These are phyloP conservation scores for Fusarium metavorans DNA, from an alignment of 2,329 filamentous ascomycete species.

Conservation along the genomic window DNA sequence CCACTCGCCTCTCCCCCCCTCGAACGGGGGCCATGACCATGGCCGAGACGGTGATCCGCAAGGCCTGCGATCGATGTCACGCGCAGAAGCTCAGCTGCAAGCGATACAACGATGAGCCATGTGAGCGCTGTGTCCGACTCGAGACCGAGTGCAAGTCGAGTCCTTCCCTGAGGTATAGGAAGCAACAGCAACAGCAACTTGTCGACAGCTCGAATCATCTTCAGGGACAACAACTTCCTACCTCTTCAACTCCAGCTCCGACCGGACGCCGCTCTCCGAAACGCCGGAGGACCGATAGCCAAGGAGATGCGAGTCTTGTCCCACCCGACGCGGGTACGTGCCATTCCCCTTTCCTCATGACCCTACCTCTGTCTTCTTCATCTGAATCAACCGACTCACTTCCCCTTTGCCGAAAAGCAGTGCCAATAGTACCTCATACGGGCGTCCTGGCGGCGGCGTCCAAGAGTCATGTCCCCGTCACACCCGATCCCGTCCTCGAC, in stretches of 20 bases:
- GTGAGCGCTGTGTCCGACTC: slow-evolving; percentile 57
- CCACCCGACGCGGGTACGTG: slow-evolving; percentile 53
- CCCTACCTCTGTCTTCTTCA: neutral
- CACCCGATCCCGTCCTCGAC: slow-evolving; percentile 46
- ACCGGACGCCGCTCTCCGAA: slow-evolving; percentile 51
- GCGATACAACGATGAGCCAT: slow-evolving; percentile 54
- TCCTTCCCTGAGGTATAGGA: slow-evolving; percentile 55
- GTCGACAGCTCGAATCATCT: slow-evolving; percentile 13
- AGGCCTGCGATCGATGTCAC: slow-evolving; percentile 62
- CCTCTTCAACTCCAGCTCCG: slow-evolving; percentile 20
- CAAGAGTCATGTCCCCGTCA: slow-evolving; percentile 45
- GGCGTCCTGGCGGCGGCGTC: slow-evolving; percentile 31
- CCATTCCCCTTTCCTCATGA: slow-evolving; percentile 5
- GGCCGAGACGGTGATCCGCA: slow-evolving; percentile 55
- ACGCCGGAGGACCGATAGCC: slow-evolving; percentile 50
- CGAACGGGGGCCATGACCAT: slow-evolving; percentile 47
- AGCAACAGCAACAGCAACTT: slow-evolving; percentile 45
- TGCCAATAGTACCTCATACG: slow-evolving; percentile 45
- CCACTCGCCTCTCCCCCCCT: slow-evolving; percentile 26
- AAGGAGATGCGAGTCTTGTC: slow-evolving; percentile 47
- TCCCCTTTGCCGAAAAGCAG: slow-evolving; percentile 40
- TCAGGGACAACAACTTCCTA: slow-evolving; percentile 24
- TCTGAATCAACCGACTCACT: slow-evolving; percentile 42
- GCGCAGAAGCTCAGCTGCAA: slow-evolving; percentile 61
- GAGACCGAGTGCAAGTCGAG: slow-evolving; percentile 59